Evolutionary conservation across 1,284 basidiomycete species (phyloP), one percentile per base, ranked within the genome.

Genomic region (Tilletia horrida): DNA sequence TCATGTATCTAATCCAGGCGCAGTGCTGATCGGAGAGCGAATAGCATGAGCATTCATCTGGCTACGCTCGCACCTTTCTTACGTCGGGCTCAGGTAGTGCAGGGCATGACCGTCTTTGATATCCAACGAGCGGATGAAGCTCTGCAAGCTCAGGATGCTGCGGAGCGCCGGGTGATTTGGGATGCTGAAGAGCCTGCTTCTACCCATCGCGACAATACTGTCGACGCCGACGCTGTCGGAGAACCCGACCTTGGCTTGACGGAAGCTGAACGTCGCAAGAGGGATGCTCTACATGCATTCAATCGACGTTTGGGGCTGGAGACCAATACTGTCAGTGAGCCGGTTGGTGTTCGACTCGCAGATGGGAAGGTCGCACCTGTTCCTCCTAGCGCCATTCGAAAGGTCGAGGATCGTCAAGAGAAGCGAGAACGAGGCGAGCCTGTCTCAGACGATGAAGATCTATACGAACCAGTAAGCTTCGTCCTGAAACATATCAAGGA

Each of bases 121-220:
- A 9, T 59, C 21, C 55, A 40, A 29, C 55, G 44, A 6, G 45
- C 35, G 31, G 65, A 66, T 29, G 55, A 42, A 23, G 31, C 29
- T 18, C 21, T 47, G 8, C 65, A 66, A 35, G n/a, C 29, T 3
- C 42, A 66, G 23, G 65, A 66, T 25, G 48, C 65, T 27, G 65
- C 48, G 8, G 44, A 55, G 42, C 55, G 65, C 43, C 27, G 29
- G 13, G 65, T 66, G 42, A n/a, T 66, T 16, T 66, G 65, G 65
- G 31, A 66, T 25, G 65, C 65, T 16, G 65, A 66, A 45, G 65
- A 66, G 23, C 13, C 44, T 14, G 61, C 55, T 21, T 4, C 25
- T 31, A 61, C 23, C 23, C 40, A 55, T 29, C 44, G 31, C 18
- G 65, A 55, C 35, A 47, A 44, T 27, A 16, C 31, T 27, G 9